Evolutionary conservation across 2,329 filamentous ascomycete genomes (phyloP).

Genomic region (Dissoconium aciculare): DNA sequence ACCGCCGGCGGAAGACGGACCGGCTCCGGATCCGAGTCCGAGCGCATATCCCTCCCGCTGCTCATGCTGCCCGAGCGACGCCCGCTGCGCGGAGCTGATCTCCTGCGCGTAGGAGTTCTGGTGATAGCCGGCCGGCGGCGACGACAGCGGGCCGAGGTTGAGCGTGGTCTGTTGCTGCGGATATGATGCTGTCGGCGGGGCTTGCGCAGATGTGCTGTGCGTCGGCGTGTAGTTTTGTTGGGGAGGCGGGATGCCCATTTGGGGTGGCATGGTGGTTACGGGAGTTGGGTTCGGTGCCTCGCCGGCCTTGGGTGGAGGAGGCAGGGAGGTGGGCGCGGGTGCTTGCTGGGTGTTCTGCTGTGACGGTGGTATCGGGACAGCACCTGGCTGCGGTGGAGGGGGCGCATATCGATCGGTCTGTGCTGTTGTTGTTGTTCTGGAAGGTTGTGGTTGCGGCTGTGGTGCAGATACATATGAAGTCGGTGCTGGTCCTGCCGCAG

Average conservation of each 20-base stretch:
- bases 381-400: conserved; percentile 30
- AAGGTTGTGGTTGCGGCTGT: conserved; percentile 15
- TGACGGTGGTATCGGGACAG: conserved; percentile 22
- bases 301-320: conserved; percentile 29
- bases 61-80: conserved; percentile 19
- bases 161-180: conserved; percentile 26
- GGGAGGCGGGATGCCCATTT: conserved; percentile 28
- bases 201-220: conserved; percentile 22
- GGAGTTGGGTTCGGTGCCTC: conserved; percentile 12
- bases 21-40: conserved; percentile 13
- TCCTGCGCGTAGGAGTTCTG: conserved; percentile 33
- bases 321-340: conserved; percentile 18
- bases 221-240: conserved; percentile 25
- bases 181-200: conserved; percentile 6
- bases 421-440: conserved; percentile 14
- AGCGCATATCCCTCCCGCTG: conserved; percentile 12
- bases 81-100: conserved; percentile 23
- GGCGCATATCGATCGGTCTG: conserved; percentile 20
- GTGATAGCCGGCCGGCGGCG: conserved; percentile 34
- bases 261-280: conserved; percentile 24
- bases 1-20: conserved; percentile 1
- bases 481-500: conserved; percentile 18
- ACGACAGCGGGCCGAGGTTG: conserved; percentile 22
- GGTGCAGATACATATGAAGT: conserved; percentile 16
- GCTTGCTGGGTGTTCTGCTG: conserved; percentile 18